Evolutionary conservation across 208 protist species (phyloP).

Genomic region (Leishmania guyanensis): DNA sequence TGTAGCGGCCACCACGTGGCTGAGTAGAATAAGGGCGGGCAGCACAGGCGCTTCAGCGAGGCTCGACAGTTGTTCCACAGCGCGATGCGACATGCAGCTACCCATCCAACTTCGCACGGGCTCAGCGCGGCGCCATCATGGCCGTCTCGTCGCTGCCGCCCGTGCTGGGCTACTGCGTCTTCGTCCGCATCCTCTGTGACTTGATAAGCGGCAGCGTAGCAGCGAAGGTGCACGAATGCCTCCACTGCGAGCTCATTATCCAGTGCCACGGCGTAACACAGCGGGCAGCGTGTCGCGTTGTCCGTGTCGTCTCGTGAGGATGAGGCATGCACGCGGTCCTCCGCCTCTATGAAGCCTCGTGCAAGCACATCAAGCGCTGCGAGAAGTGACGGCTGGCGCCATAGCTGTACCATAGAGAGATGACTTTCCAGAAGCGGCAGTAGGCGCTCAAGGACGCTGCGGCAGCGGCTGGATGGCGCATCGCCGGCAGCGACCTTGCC

Average conservation of each 20-base stretch:
- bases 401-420: constrained; percentile 37
- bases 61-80: constrained; percentile 29
- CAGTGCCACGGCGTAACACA: constrained; percentile 62
- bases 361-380: constrained; percentile 52
- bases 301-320: neutral
- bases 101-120: constrained; percentile 3
- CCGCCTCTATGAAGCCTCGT: constrained; percentile 28
- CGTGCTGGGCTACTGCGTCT: neutral
- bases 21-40: constrained; percentile 5
- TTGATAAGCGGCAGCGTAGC: constrained; percentile 36
- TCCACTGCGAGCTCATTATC: constrained; percentile 50
- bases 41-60: constrained; percentile 7
- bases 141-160: neutral
- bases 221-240: constrained; percentile 30
- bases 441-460: constrained; percentile 1
- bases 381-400: constrained; percentile 61
- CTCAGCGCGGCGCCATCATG: neutral
- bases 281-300: constrained; percentile 27
- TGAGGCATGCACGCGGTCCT: constrained; percentile 25
- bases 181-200: neutral
- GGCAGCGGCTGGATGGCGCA: neutral
- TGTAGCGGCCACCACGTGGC: neutral
- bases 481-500: neutral
- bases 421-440: constrained; percentile 26
- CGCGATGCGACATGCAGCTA: constrained; percentile 31